Evolutionary conservation across 1,284 basidiomycete species (phyloP), one percentile per base, ranked within the genome.

Genomic region (Cerrena zonata): DNA sequence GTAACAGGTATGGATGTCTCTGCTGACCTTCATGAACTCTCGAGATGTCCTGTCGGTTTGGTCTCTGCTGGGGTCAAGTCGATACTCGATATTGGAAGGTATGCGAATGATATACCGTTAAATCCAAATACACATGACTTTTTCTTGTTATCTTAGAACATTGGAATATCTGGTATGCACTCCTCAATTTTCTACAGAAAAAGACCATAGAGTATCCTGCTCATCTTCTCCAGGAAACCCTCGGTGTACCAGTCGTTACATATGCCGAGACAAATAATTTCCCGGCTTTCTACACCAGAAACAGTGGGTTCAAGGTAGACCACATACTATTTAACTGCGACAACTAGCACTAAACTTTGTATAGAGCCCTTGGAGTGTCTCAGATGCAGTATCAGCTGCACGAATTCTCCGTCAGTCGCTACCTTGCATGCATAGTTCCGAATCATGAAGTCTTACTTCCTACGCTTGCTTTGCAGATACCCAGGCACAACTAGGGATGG

Each of bases 11-110:
- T 98, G 84, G 95, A 99, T 62, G 74, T 99, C 19, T 95, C 92
- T n/a, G 91, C 94, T 5, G 94, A 97, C 65, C 72, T 97, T 13
- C 76, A 79, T 21, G 91, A 95, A 64, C 78, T 96, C 37, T 78
- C 88, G 22, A 79, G 89, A 21, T 93, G 88, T 56, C 85, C 89
- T 21, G 89, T 96, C 51, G 90, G 89, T 5, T 79, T 99, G 36
- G 86, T 99, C 21, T 96, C 94, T 38, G 90, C 94, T 2, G 96
- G 96, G 2, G 86, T 92, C 30, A 99, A 99, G 66, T 94, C 90
- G 0, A 98, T 99, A 57, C 71, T 99, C 47, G 95, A 98, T 67
- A 94, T 99, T 55, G 89, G 90, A 49, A 76, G 79, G 86, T 82
- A 18, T 21, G 57, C 44, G 11, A 13, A 30, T 34, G 36, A 5